Base-by-base conservation (phyloP, 2,329 filamentous ascomycete genomes). In the Dactylellina haptotyla region DNA sequence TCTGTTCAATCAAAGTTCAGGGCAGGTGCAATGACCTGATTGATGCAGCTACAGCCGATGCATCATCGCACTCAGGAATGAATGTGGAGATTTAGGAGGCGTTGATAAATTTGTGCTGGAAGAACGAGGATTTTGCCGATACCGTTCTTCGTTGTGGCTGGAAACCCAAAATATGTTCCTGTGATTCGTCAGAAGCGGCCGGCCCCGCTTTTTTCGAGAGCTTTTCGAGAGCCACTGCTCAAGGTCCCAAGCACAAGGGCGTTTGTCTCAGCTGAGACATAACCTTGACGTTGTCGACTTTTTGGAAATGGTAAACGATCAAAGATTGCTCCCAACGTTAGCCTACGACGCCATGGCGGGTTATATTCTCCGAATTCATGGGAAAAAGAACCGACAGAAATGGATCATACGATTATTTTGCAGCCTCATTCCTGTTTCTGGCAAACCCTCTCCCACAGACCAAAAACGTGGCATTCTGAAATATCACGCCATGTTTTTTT, bases 351-450 rank as follows among this genome's bases (percentile, higher is more conserved):
- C 67, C 67, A 72, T 64, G 37, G 53, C 37, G 54, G 67, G 53
- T 64, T 45, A 64, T 58, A 64, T 65, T 72, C 67, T 72, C 61
- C 67, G 67, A 72, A 28, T 54, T 45, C 57, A 72, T 65, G 51
- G 67, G 53, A 50, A 72, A 65, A 45, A 30, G 45, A 72, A 65
- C 51, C 65, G 65, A 70, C 50, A 28, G 51, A 63, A 37, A 34
- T 10, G 48, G 51, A 63, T 72, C 67, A 59, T 72, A 72, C 56
- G 67, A 64, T 61, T 63, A 30, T 39, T 43, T 43, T 28, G 9
- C 23, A 16, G 34, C 32, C 53, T 9, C n/a, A 8, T 48, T 48
- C 20, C 12, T 37, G 10, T 12, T 53, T 50, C 25, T 30, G 1
- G 5, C 39, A 16, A 48, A n/a, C 8, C 20, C 43, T 25, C 6